Evolutionary conservation across 768 basidiomycete species (phyloP), one percentile per base, ranked within the genome.

Genomic region (Tulasnella sp.): DNA sequence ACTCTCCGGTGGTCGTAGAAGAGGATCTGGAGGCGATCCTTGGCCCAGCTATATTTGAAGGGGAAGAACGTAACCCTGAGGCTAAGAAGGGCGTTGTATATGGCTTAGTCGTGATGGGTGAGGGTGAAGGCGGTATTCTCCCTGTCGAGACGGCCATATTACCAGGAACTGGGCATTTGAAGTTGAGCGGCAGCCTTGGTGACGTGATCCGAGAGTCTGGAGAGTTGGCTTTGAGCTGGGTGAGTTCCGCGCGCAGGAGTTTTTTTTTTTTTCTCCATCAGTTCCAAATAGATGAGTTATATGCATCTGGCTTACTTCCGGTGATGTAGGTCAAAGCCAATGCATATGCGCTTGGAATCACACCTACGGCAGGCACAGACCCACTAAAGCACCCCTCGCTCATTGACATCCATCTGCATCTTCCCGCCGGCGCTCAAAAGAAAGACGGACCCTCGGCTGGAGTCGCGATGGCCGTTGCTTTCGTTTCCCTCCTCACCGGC

Each of bases 171-270:
- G 92, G 92, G 1, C 72, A 72, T 58, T 70, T 94, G 63, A 84
- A 83, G 66, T 70, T 90, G 62, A 94, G 91, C 0, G 92, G 92
- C 3, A 84, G 82, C 65, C 70, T 94, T 44, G 92, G 92, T 3
- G 42, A 82, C 77, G 90, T 92, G 17, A 92, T 96, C 72, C 86
- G 86, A 69, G 92, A 97, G 73, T 90, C 87, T 62, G 91, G 84
- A 7, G 87, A 90, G 67, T 74, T 97, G 46, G 90, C 90, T 1
- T 72, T 96, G 65, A 92, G 87, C 68, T 96, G 92, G 91, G 89
- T 94, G 25, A 64, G 67, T 53, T 25, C 19, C 29, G 7, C 5
- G 15, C 7, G 34, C 34, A 15, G 15, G 34, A 38, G 34, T 38
- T 7, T 38, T 7, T 5, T 38, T 15, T 38, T 7, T 5, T 15